Evolutionary conservation across 2,329 filamentous ascomycete genomes (phyloP), one percentile per base, ranked within the genome.

Genomic region (Talaromyces islandicus): DNA sequence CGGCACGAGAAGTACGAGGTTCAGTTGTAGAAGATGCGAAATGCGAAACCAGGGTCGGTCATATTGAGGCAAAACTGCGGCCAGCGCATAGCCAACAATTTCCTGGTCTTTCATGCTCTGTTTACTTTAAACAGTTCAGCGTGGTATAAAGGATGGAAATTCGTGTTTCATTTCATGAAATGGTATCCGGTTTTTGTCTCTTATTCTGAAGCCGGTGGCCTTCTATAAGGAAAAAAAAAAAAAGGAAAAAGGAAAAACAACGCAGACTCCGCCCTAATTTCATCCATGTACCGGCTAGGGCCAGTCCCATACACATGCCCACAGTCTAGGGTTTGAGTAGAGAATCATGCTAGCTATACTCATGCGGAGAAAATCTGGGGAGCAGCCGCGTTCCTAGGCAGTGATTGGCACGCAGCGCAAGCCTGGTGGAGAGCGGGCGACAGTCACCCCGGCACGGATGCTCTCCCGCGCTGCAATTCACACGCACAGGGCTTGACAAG

Each of bases 1-100:
- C 0, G 78, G 78, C 1, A 81, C 64, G 4, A 80, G 57, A 0
- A 81, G 71, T 14, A 79, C 67, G 9, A 80, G 64, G 58, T 81
- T 81, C 7, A 81, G 71, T 32, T 72, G 66, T 7, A 80, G 64
- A 1, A 82, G 67, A 68, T 81, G 77, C 0, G 72, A 69, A 3
- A 71, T 68, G 4, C 72, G 70, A 59, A 75, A 80, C 80, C 80
- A 81, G 30, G 71, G 70, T 32, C 69, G 71, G 30, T 70, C 64
- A 55, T 77, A 70, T 27, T 74, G 60, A n/a, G 79, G 79, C 4
- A 81, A 68, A 7, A 80, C 66, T 17, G 62, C 61, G 50, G 66
- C 68, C 29, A 69, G 59, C 1, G 67, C 68, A 57, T 66, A 62
- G 29, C 68, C 68, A 30, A 69, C 67, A 52, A 69, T 69, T n/a